Evolutionary conservation across 345 rosid species (phyloP).

Genomic region (Euphorbia peplus): DNA sequence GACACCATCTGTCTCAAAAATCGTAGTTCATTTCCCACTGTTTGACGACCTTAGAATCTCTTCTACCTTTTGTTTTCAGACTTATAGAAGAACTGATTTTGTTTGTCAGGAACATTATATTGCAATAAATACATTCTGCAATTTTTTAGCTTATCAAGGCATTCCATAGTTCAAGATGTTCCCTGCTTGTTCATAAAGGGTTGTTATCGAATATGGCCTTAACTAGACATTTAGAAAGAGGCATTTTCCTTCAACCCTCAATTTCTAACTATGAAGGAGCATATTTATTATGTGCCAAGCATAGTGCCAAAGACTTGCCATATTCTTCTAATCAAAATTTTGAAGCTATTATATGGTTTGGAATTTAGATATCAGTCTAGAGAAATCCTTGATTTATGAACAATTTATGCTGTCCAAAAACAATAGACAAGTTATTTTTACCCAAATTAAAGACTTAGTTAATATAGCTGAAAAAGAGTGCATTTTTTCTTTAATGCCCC

Average conservation of each 20-base stretch:
- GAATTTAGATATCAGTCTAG: neutral
- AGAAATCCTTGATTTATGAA: neutral
- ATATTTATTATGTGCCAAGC: neutral
- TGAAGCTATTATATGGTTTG: neutral
- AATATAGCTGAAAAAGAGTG: neutral
- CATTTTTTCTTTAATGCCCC: neutral
- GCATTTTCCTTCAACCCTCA: neutral
- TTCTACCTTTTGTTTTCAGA: neutral
- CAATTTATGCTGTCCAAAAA: neutral
- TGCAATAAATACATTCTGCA: neutral
- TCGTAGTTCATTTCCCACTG: neutral
- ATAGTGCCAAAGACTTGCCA: neutral
- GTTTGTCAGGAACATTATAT: neutral
- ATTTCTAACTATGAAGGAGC: neutral
- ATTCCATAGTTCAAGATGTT: neutral
- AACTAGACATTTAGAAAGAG: neutral
- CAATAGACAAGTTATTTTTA: neutral
- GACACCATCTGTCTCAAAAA: neutral
- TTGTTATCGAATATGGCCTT: neutral
- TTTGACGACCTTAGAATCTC: neutral
- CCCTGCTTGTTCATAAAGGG: neutral
- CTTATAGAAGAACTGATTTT: constrained; percentile 4
- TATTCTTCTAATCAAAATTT: constrained; percentile 2
- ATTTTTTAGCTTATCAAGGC: neutral
- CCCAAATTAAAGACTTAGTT: neutral